Evolutionary conservation across 306 rosid genomes (phyloP), one percentile per base, ranked within the genome.

Genomic region (Lagenaria siceraria): DNA sequence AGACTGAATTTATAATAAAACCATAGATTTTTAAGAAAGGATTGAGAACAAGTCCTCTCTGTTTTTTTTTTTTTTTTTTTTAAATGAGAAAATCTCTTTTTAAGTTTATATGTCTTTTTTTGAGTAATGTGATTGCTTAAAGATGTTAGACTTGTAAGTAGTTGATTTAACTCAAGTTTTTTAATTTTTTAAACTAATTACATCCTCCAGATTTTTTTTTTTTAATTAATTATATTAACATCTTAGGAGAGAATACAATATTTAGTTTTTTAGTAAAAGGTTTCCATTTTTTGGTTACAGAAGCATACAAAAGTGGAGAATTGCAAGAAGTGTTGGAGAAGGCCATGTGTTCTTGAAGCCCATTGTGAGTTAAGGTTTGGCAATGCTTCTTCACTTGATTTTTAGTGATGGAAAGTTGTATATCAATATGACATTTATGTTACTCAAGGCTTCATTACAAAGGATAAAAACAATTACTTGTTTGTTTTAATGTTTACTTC

Each of bases 271-370:
- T 75, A 18, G 17, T 27, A 46, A 19, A 17, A 18, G 18, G 0
- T 19, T 63, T 19, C 8, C 42, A 14, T 81, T 48, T 36, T 18
- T 64, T 83, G 75, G 77, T 56, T 81, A 29, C 91, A 95, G 97
- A 95, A 66, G 97, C 97, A 82, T 95, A 89, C 83, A 83, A 92
- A 83, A 92, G 81, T 0, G 97, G 98, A 19, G 83, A 92, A 81
- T 81, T 95, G 86, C 97, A 90, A 82, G 97, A 95, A 84, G 48
- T 68, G 80, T 74, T 95, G 88, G 97, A 92, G 89, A 95, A 87
- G 92, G 90, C 91, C 27, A 85, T 90, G 90, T 90, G 92, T 80
- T 87, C 97, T 1, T 94, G 89, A 91, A 77, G 78, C 22, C 3
- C 7, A n/a, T n/a, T n/a, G 21, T 66, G 52, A 31, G 48, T n/a